Base-by-base conservation (phyloP, 2,329 filamentous ascomycete species). In the Paraphaeosphaeria sporulosa region DNA sequence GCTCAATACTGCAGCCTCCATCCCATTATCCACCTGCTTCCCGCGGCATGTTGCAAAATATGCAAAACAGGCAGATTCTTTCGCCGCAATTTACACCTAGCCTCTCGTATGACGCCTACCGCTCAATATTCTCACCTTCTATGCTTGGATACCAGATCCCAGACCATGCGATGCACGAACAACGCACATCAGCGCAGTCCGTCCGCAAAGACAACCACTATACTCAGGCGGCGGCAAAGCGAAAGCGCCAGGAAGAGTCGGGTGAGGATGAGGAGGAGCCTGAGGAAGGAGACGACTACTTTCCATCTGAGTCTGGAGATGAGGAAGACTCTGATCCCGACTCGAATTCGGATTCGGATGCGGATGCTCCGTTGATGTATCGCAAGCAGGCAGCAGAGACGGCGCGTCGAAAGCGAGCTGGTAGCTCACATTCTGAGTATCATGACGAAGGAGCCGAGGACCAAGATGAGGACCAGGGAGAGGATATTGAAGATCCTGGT, bases 401-500 rank as follows among this genome's bases (percentile, higher is more conserved):
- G 1, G 19, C 27, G 9, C 8, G 36, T 2, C 13, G 21, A 19
- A 36, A n/a, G 27, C n/a, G 52, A 17, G 23, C 50, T 6, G 36
- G 30, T n/a, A 34, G 27, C 21, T 55, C 42, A 8, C 27, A 55
- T 27, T 36, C 52, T 7, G 3, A 13, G 23, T 43, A 36, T 19
- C 23, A 23, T 7, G 51, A 54, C 10, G 46, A 48, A 1, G 49
- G 47, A 5, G 54, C 53, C 5, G n/a, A 54, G 8, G 34, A 32
- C 3, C 49, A 55, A 10, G 53, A 62, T 19, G 42, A 55, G n/a
- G 36, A 61, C 7, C 50, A 63, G 19, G 46, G 44, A 4, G 36
- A 61, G 15, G 17, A 60, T 25, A 15, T 34, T 36, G 34, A 65
- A 43, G 48, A 50, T 10, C 54, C 57, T 36, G 23, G 38, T 15